These are phyloP conservation scores for Cordyceps javanica DNA, from an alignment of 2,329 filamentous ascomycete genomes.

Conservation along the genomic window DNA sequence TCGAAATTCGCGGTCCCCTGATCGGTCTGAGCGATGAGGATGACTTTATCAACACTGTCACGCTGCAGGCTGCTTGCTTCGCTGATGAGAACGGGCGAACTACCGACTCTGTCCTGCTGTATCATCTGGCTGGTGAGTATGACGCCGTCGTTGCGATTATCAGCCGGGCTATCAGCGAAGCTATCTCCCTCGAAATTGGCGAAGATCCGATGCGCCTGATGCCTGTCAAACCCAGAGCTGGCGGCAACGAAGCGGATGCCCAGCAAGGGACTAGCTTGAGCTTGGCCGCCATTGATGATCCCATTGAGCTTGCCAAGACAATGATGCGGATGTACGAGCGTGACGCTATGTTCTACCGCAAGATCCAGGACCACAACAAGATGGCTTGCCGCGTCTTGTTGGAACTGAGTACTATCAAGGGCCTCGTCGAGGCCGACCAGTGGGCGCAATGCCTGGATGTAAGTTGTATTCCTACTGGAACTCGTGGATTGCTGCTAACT, in stretches of 20 bases:
- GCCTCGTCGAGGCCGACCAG: slow-evolving; percentile 44
- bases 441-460: slow-evolving; percentile 56
- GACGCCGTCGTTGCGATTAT: slow-evolving; percentile 89
- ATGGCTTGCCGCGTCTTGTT: slow-evolving; percentile 50
- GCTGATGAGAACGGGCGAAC: slow-evolving; percentile 92
- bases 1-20: slow-evolving; percentile 76
- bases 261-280: slow-evolving; percentile 52
- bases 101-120: slow-evolving; percentile 89
- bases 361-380: slow-evolving; percentile 51
- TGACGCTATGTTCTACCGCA: slow-evolving; percentile 54
- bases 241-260: slow-evolving; percentile 30
- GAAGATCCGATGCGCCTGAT: slow-evolving; percentile 72
- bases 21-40: slow-evolving; percentile 75
- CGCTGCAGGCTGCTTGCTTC: slow-evolving; percentile 81
- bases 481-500: slow-evolving; percentile 16
- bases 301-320: slow-evolving; percentile 51
- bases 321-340: slow-evolving; percentile 60
- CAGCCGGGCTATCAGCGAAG: slow-evolving; percentile 84
- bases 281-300: slow-evolving; percentile 54
- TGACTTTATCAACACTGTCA: slow-evolving; percentile 88
- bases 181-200: slow-evolving; percentile 78
- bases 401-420: slow-evolving; percentile 57
- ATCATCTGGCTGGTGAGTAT: slow-evolving; percentile 91
- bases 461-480: slow-evolving; percentile 23
- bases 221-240: slow-evolving; percentile 67